phyloP scores from a whole-genome alignment of 805 yeast species.

The Lipomyces orientalis region DNA sequence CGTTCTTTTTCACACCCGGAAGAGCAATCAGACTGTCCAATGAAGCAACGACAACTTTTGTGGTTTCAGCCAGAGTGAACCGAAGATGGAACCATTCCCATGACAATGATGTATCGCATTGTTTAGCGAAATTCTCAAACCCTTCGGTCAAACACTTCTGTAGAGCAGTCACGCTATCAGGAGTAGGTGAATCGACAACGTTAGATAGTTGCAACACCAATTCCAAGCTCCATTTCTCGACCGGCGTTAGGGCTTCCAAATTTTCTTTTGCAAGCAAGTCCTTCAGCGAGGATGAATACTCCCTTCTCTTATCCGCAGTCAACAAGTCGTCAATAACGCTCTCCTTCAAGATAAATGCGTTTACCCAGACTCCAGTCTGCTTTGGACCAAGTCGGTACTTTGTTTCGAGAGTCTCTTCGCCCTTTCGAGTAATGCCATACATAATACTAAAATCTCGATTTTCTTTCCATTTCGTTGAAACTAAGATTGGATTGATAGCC shows the following conservation, averaged over 20 bases:
- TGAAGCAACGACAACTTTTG: constrained; percentile 20
- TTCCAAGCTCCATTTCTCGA: constrained; percentile 49
- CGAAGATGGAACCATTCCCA: constrained; percentile 33
- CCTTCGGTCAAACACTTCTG: constrained; percentile 15
- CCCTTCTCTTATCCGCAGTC: constrained; percentile 39
- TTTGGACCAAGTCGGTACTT: constrained; percentile 42
- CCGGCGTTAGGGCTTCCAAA: constrained; percentile 42
- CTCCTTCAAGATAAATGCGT: constrained; percentile 50
- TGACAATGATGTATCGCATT: not conserved
- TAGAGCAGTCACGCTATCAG: constrained; percentile 4
- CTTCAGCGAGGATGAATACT: constrained; percentile 38
- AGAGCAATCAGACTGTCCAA: constrained; percentile 13
- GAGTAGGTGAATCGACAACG: constrained; percentile 11
- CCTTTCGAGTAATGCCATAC: constrained; percentile 57
- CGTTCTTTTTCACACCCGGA: constrained; percentile 3
- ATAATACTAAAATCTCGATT: constrained; percentile 64
- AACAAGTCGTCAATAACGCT: constrained; percentile 47
- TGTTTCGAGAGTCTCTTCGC: constrained; percentile 39
- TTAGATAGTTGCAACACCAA: constrained; percentile 35
- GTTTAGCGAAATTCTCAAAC: not conserved
- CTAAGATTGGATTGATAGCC: constrained; percentile 19
- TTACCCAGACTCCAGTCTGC: constrained; percentile 45
- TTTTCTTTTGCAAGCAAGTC: constrained; percentile 23
- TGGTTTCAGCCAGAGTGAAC: constrained; percentile 25
- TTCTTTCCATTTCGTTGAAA: constrained; percentile 48